Base-by-base conservation (phyloP, 1,139 yeast species). In the Sugiyamaella grinbergsii region DNA sequence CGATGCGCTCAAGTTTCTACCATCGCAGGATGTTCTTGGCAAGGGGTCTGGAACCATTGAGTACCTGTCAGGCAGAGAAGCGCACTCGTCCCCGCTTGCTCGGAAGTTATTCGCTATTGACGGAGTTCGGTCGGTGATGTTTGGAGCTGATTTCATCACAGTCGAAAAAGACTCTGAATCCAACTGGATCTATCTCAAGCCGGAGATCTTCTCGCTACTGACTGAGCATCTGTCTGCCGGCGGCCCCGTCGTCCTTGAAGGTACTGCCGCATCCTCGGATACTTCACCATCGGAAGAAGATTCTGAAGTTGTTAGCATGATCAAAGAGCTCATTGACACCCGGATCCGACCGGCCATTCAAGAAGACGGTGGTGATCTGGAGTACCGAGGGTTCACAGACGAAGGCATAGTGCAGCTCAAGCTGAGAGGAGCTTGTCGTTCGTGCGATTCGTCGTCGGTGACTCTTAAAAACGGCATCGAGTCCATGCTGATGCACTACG, bases 281-380 rank as follows among this genome's bases (percentile, higher is more conserved):
- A 72, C 76, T 0, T 74, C 68, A 34, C 74, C 73, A 23, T 63
- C 71, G 43, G 85, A 82, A 15, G 85, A 82, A 10, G 93, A 85
- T 55, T 82, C 81, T 51, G 94, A 85, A 66, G 81, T 91, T 2
- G 90, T 93, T 47, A 80, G 86, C 11, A 85, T 93, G 88, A 90
- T 93, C 62, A 90, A 91, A 63, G 99, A 93, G 68, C 76, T 93
- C 49, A 85, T 93, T 52, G 91, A 88, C 62, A 93, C 99, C 3
- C 80, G 98, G 62, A 91, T 93, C 54, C 80, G 97, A 61, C 98
- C 99, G 0, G 98, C 98, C 0, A 74, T 74, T 51, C 77, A 73
- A 58, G 95, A 86, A 62, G 95, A 86, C 62, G 95, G 95, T 49
- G 95, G 93, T 15, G 93, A 85, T 65, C 79, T 83, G 56, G 89